phyloP scores from a whole-genome alignment of 2,329 filamentous ascomycete genomes.

The Colletotrichum sidae region DNA sequence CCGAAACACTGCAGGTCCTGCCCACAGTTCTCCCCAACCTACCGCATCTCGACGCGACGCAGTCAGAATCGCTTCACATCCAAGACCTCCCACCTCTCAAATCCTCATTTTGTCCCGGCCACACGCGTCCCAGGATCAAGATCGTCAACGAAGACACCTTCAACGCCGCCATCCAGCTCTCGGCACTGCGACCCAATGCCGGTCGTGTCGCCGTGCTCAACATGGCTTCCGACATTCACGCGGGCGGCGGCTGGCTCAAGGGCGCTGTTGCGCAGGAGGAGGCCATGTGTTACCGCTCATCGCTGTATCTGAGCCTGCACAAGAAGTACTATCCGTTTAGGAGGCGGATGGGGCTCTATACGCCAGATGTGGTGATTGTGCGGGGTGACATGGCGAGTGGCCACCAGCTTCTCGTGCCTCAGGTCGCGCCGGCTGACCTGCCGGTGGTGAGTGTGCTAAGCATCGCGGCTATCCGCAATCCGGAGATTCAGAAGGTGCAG shows the following conservation, averaged over 20 bases:
- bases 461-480: constrained; percentile 65
- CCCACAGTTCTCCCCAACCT: constrained; percentile 59
- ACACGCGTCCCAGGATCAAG: constrained; percentile 51
- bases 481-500: constrained; percentile 43
- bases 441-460: constrained; percentile 70
- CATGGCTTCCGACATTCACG: constrained; percentile 67
- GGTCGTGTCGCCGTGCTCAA: constrained; percentile 71
- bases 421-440: constrained; percentile 46
- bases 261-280: constrained; percentile 77
- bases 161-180: constrained; percentile 63
- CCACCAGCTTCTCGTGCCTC: constrained; percentile 57
- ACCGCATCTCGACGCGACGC: constrained; percentile 50
- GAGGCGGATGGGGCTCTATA: constrained; percentile 65
- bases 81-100: constrained; percentile 53
- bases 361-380: constrained; percentile 69
- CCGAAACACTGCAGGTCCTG: constrained; percentile 60
- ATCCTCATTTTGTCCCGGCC: constrained; percentile 54
- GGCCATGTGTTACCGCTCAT: constrained; percentile 73
- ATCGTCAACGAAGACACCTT: constrained; percentile 69
- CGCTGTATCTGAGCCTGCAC: constrained; percentile 61
- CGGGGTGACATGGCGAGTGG: constrained; percentile 59
- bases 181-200: constrained; percentile 40
- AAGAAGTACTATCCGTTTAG: constrained; percentile 63
- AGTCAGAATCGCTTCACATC: constrained; percentile 52
- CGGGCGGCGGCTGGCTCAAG: constrained; percentile 73